These are phyloP conservation scores for Parafenestella ontariensis DNA, from an alignment of 2,329 filamentous ascomycete genomes.

Conservation along the genomic window DNA sequence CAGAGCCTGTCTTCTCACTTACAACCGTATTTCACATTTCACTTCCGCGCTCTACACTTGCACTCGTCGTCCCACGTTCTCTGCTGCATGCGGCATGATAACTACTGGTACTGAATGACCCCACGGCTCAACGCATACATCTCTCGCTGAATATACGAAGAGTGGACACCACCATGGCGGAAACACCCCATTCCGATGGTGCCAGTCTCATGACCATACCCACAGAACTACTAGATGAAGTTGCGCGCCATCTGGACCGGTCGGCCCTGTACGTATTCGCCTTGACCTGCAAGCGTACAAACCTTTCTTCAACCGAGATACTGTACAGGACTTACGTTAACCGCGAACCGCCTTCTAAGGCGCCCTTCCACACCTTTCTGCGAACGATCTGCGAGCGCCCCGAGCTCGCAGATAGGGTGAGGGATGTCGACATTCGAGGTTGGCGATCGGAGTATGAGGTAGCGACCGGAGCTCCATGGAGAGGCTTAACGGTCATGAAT, in stretches of 20 bases:
- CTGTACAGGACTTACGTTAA: slow-evolving; percentile 5
- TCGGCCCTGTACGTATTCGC: slow-evolving; percentile 1
- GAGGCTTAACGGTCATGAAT: background rate
- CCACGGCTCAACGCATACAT: background rate
- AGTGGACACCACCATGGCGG: background rate
- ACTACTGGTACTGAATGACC: too few relatives aligned
- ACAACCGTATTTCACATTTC: too few relatives aligned
- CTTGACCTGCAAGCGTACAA: slow-evolving; percentile 1
- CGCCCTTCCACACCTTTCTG: slow-evolving; percentile 2
- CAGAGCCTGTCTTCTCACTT: too few relatives aligned
- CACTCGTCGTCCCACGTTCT: too few relatives aligned
- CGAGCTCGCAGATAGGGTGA: slow-evolving; percentile 6
- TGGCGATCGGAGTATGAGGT: slow-evolving; percentile 16
- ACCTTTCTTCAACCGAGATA: background rate
- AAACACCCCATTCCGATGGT: background rate
- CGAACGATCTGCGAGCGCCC: slow-evolving; percentile 3
- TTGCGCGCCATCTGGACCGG: background rate
- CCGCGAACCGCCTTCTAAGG: background rate
- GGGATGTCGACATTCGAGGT: slow-evolving; percentile 8
- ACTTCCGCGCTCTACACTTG: too few relatives aligned
- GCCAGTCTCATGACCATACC: background rate
- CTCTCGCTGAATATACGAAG: background rate
- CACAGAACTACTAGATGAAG: slow-evolving; percentile 2
- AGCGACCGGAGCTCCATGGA: slow-evolving; percentile 3
- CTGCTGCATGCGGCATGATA: too few relatives aligned